Evolutionary conservation across 83 land plant species (phyloP).

Genomic region (Picea engelmannii): DNA sequence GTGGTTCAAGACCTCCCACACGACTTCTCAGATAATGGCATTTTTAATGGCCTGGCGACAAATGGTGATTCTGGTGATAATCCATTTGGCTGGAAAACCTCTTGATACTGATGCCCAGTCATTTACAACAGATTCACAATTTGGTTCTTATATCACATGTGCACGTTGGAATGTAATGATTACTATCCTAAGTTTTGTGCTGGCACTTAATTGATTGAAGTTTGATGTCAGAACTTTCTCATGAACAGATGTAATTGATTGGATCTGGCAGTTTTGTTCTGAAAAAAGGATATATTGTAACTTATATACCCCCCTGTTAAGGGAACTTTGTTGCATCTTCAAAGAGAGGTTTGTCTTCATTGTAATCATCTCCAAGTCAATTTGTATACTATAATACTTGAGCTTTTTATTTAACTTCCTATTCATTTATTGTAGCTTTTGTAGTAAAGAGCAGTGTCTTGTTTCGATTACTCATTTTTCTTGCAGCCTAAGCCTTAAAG

Average conservation of each 20-base stretch:
- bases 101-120: background rate
- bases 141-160: slow-evolving; percentile 6
- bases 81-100: slow-evolving; percentile 42
- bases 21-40: slow-evolving; percentile 46
- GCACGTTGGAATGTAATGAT: background rate
- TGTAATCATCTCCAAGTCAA: slow-evolving; percentile 10
- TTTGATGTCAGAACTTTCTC: slow-evolving; percentile 9
- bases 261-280: slow-evolving; percentile 14
- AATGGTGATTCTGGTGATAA: slow-evolving; percentile 32
- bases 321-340: slow-evolving; percentile 12
- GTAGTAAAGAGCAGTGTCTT: slow-evolving; percentile 8
- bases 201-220: slow-evolving; percentile 6
- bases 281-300: slow-evolving; percentile 13
- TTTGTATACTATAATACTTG: slow-evolving; percentile 8
- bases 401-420: slow-evolving; percentile 6
- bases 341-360: slow-evolving; percentile 15
- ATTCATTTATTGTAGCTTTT: slow-evolving; percentile 13
- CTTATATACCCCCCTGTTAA: slow-evolving; percentile 13
- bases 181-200: slow-evolving; percentile 9
- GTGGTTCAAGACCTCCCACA: slow-evolving; percentile 42
- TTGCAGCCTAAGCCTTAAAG: slow-evolving; percentile 4
- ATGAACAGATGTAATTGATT: slow-evolving; percentile 5
- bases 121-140: background rate
- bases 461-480: background rate
- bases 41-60: slow-evolving; percentile 24